Percentiles rank a stretch among this genome's conserved stretches.
Conservation (phyloP, 75 land plant species). For the Cupressus sempervirens region DNA sequence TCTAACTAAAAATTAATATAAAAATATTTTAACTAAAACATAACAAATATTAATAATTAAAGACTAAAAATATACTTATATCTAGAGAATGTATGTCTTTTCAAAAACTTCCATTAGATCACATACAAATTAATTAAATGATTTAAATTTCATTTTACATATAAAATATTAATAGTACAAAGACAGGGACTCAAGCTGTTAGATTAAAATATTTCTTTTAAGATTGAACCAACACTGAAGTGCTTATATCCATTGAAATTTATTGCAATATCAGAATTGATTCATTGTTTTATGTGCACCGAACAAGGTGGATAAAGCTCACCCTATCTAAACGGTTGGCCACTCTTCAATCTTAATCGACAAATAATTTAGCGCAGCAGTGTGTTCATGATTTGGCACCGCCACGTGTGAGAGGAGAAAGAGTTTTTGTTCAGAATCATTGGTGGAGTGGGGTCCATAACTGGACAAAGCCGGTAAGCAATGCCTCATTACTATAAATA, state of each 20-base stretch:
- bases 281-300: neutral
- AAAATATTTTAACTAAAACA: too few species aligned
- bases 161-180: too few species aligned
- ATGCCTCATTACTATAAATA: neutral
- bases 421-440: neutral
- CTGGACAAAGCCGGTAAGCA: neutral
- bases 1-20: too few species aligned
- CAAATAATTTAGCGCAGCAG: neutral
- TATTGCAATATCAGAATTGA: neutral
- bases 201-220: too few species aligned
- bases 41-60: too few species aligned
- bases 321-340: neutral
- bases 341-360: neutral
- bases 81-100: too few species aligned
- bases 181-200: too few species aligned
- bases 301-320: neutral
- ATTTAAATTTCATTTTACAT: too few species aligned
- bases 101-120: too few species aligned
- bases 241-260: neutral
- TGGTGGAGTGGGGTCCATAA: neutral
- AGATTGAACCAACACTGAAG: neutral
- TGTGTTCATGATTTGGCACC: neutral
- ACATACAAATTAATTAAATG: too few species aligned
- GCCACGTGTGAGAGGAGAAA: neutral
- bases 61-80: too few species aligned